phyloP scores from a whole-genome alignment of 1,284 basidiomycete species.

The Cryptococcus sp. region DNA sequence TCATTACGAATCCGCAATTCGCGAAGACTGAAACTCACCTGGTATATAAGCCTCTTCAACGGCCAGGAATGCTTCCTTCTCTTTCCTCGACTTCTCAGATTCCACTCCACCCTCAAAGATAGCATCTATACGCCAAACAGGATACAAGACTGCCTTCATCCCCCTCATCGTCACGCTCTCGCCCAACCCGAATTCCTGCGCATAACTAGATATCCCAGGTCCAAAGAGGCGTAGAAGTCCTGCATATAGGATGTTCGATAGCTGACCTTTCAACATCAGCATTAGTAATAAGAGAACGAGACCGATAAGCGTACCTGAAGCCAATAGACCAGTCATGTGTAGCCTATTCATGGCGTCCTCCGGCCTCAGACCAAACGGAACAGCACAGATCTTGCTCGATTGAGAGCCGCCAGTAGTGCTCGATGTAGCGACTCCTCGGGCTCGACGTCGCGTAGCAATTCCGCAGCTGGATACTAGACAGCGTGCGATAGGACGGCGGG shows the following conservation, averaged over 20 bases:
- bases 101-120: constrained; percentile 29
- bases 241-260: constrained; percentile 27
- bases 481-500: too few relatives aligned
- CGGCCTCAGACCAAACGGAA: constrained; percentile 23
- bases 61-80: constrained; percentile 18
- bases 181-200: constrained; percentile 32
- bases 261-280: constrained; percentile 4
- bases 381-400: constrained; percentile 26
- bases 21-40: constrained; percentile 15
- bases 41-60: constrained; percentile 37
- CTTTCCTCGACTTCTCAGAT: constrained; percentile 9
- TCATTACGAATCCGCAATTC: background rate
- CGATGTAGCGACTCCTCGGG: background rate
- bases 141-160: constrained; percentile 39
- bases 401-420: constrained; percentile 5
- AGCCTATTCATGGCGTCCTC: constrained; percentile 21
- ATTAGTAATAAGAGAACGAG: background rate
- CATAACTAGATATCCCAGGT: constrained; percentile 14
- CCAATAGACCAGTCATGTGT: constrained; percentile 20
- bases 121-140: constrained; percentile 37
- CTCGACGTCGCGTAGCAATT: background rate
- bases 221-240: constrained; percentile 34
- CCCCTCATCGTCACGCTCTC: constrained; percentile 18
- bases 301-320: constrained; percentile 14
- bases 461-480: too few relatives aligned